Evolutionary conservation across 805 yeast genomes (phyloP), one percentile per base, ranked within the genome.

Genomic region (Maudiozyma turicensis): DNA sequence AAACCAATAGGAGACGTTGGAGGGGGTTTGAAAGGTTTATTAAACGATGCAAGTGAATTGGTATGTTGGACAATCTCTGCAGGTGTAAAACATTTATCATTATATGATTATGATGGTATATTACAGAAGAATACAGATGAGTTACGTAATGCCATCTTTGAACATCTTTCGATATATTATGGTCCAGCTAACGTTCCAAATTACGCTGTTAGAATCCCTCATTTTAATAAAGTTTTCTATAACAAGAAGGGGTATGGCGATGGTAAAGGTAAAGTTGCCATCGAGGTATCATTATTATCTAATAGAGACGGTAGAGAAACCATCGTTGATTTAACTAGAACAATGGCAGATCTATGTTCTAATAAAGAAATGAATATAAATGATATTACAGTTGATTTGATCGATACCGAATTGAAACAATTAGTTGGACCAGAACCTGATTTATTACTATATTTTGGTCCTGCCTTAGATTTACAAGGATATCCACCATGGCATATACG

Each of bases 401-500:
- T 93, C 38, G 91, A 90, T 64, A 78, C 78, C 52, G 89, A 85
- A 60, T 72, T 84, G 52, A 72, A 72, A 38, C 86, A 81, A 57
- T 71, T 88, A 47, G 93, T 89, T 13, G 93, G 96, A 1, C 75
- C 74, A n/a, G 99, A 93, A 64, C 98, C 99, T 0, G 99, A 93
- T 63, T 74, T 93, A 54, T 71, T 93, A 44, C 72, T 93, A 32
- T 69, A 86, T 47, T 93, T 91, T 64, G 88, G 88, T 20, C 95
- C 97, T n/a, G 73, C 75, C 10, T 72, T 93, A 54, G 95, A 89
- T 63, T 74, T 93, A 45, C 95, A 89, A 66, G 97, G 95, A 14
- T 93, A 82, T 65, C 98, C 98, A 20, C 99, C 99, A 31, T 93
- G 99, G 99, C 98, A 91, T 62, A 79, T 88, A 35, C 77, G 99